phyloP scores from a whole-genome alignment of 2,329 filamentous ascomycete species.

The Paracamarosporium sp. region DNA sequence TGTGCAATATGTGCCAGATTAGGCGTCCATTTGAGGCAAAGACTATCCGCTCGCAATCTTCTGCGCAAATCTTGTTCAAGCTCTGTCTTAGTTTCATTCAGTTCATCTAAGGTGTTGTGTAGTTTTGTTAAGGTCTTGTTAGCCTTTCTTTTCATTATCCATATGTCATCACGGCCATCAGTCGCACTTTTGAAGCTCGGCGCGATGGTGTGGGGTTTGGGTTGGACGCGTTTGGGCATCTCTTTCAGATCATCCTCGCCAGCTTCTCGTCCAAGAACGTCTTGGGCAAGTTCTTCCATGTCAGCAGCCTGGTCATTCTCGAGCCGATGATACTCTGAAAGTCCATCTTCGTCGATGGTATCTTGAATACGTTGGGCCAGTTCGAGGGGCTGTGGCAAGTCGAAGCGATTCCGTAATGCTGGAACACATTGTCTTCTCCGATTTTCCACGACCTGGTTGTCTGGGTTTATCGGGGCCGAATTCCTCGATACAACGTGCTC shows the following conservation, averaged over 20 bases:
- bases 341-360: constrained; percentile 90
- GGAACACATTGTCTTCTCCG: constrained; percentile 39
- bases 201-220: constrained; percentile 39
- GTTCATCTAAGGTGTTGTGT: constrained; percentile 69
- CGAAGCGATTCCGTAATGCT: constrained; percentile 63
- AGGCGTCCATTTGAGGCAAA: constrained; percentile 86
- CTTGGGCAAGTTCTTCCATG: constrained; percentile 75
- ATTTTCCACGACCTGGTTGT: constrained; percentile 12
- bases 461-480: constrained; percentile 14
- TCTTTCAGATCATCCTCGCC: constrained; percentile 62
- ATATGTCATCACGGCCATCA: constrained; percentile 58
- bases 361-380: constrained; percentile 75
- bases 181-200: constrained; percentile 43
- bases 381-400: constrained; percentile 69
- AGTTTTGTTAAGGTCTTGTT: constrained; percentile 70
- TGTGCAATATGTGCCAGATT: constrained; percentile 90
- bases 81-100: constrained; percentile 65
- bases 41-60: constrained; percentile 57
- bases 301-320: constrained; percentile 75
- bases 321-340: constrained; percentile 79
- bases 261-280: constrained; percentile 70
- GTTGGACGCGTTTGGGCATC: constrained; percentile 45
- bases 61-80: constrained; percentile 69
- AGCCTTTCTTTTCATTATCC: constrained; percentile 71
- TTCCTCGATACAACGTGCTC: constrained; percentile 29